Conservation (phyloP, 2,329 filamentous ascomycete species). For the Aurifilum marmelostoma region DNA sequence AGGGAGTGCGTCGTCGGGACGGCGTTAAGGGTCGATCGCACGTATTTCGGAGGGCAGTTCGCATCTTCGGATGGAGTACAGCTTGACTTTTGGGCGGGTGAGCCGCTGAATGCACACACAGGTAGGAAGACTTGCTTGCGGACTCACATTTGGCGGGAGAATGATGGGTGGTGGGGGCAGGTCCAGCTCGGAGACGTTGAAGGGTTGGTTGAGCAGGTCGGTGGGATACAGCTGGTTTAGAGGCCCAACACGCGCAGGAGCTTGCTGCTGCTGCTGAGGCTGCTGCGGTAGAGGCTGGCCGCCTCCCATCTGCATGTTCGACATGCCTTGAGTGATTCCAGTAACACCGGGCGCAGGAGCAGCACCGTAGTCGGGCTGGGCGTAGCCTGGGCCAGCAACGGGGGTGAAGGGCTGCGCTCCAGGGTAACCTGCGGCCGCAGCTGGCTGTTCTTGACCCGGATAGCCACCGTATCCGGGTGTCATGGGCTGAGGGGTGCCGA, state of each 20-base stretch:
- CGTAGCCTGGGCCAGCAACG: slow-evolving; percentile 67
- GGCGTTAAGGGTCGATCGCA: slow-evolving; percentile 92
- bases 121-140: background rate
- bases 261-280: slow-evolving; percentile 43
- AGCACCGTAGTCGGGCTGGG: slow-evolving; percentile 51
- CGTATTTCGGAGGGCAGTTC: slow-evolving; percentile 91
- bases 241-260: slow-evolving; percentile 51
- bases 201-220: slow-evolving; percentile 88
- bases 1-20: slow-evolving; percentile 90
- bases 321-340: slow-evolving; percentile 82
- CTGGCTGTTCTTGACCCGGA: slow-evolving; percentile 51
- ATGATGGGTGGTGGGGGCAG: slow-evolving; percentile 89
- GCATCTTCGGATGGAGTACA: slow-evolving; percentile 88
- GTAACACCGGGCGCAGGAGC: slow-evolving; percentile 52
- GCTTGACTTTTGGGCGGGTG: slow-evolving; percentile 63
- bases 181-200: slow-evolving; percentile 92
- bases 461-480: slow-evolving; percentile 63
- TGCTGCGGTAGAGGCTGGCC: slow-evolving; percentile 56
- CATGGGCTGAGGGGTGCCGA: slow-evolving; percentile 48
- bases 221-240: slow-evolving; percentile 92
- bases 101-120: slow-evolving; percentile 11
- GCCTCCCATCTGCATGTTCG: slow-evolving; percentile 80
- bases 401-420: slow-evolving; percentile 49
- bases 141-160: slow-evolving; percentile 85
- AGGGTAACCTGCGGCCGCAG: slow-evolving; percentile 48